Evolutionary conservation across 139 green algal genomes (phyloP).

Genomic region (Chlamydomonas sp.): DNA sequence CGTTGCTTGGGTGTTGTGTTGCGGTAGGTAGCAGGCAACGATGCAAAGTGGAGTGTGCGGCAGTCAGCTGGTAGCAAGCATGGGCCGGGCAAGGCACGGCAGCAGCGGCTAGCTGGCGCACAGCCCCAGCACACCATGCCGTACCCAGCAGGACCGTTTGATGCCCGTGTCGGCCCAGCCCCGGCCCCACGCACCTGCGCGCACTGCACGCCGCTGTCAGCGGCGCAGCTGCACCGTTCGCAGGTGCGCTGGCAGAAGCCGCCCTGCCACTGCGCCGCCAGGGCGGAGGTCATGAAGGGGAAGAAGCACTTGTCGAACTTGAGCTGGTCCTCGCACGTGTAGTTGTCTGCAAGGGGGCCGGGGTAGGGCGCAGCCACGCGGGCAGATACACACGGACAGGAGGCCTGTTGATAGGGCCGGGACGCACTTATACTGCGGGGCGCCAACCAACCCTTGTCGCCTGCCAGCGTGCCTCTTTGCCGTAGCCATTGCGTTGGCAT

Average conservation of each 20-base stretch:
- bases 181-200: conserved; percentile 18
- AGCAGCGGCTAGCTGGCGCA: background rate
- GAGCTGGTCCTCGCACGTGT: conserved; percentile 54
- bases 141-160: background rate
- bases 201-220: conserved; percentile 52
- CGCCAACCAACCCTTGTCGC: too few relatives aligned
- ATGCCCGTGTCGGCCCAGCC: background rate
- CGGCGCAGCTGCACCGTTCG: conserved; percentile 65
- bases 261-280: conserved; percentile 71
- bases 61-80: background rate
- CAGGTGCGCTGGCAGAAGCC: conserved; percentile 75
- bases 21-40: too few relatives aligned
- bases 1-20: too few relatives aligned
- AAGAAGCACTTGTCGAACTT: conserved; percentile 59
- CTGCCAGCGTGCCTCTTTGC: too few relatives aligned
- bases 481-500: too few relatives aligned
- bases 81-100: background rate
- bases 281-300: conserved; percentile 59
- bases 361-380: background rate
- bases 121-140: background rate
- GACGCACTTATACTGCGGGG: too few relatives aligned
- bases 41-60: background rate
- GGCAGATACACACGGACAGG: too few relatives aligned
- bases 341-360: conserved; percentile 51
- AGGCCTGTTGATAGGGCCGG: too few relatives aligned